Evolutionary conservation across 495 filamentous ascomycete genomes (phyloP), one percentile per base, ranked within the genome.

Genomic region (Hypoxylon cercidicola): DNA sequence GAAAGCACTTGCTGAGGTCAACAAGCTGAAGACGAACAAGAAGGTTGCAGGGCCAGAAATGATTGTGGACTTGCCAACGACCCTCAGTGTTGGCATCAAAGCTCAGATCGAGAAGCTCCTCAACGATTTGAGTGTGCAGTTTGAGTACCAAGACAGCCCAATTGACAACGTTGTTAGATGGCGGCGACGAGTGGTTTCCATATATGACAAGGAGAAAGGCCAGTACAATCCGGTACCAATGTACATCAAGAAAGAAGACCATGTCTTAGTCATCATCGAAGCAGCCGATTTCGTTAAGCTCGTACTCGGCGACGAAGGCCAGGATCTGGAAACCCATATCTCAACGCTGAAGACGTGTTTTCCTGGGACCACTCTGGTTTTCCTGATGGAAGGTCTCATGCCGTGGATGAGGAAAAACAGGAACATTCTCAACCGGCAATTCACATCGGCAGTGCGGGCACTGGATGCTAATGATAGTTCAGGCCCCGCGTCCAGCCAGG

Each of bases 11-110:
- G 84, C 86, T 10, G 88, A 88, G 45, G 90, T 88, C 43, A 95
- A 96, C 75, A 92, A 88, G 69, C 77, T 89, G 3, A 88, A 87
- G 49, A 89, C 85, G 0, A 87, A 91, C 74, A 93, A 90, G 76
- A 95, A 92, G 66, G 81, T 88, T 13, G 88, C 90, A 0, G 84
- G 84, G 0, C 84, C 82, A 1, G 92, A 96, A 75, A 95, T 96
- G 90, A 90, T 96, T n/a, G 81, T 92, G 4, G 89, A 93, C 73
- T 77, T 96, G 18, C 83, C 90, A 1, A 75, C 69, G 7, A 80
- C 80, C 9, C 73, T 95, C 12, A 72, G 82, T 9, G 55, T 78
- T 8, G 78, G 83, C 44, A 83, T 87, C 53, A 82, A 90, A 57
- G 72, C 80, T 12, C 81, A 84, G 6, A 73, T 91, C 5, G 82